Conservation (phyloP, 768 basidiomycete species). For the Lanmaoa pseudosensibilis region DNA sequence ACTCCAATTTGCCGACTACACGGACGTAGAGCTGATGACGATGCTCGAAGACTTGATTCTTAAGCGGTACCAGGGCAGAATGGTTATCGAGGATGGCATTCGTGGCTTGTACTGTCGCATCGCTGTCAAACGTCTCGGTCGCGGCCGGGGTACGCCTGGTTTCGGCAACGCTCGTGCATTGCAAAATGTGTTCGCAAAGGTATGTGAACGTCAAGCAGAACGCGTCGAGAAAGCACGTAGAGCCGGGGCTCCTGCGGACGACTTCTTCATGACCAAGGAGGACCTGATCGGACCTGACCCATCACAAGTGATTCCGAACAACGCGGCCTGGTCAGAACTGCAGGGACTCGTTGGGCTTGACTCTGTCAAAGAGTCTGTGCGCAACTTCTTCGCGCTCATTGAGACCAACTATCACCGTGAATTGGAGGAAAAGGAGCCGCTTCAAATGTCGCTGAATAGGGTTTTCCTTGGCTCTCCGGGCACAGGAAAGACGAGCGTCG, state of each 20-base stretch:
- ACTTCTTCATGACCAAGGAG: slow-evolving; percentile 50
- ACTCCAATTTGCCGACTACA: slow-evolving; percentile 62
- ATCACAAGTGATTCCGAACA: slow-evolving; percentile 44
- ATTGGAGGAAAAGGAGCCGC: slow-evolving; percentile 51
- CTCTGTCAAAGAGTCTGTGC: slow-evolving; percentile 55
- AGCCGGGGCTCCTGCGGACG: slow-evolving; percentile 41
- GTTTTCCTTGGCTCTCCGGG: slow-evolving; percentile 69
- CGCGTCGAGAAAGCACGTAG: slow-evolving; percentile 45
- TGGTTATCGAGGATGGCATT: slow-evolving; percentile 56
- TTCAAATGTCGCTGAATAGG: slow-evolving; percentile 58
- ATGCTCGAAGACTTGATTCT: slow-evolving; percentile 54
- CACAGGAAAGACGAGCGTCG: slow-evolving; percentile 72
- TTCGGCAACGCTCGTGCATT: slow-evolving; percentile 71
- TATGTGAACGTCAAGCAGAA: slow-evolving; percentile 53
- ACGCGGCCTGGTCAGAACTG: slow-evolving; percentile 51
- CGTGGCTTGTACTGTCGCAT: slow-evolving; percentile 52
- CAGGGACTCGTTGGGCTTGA: slow-evolving; percentile 54
- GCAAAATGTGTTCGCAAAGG: slow-evolving; percentile 46
- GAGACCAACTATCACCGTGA: slow-evolving; percentile 61
- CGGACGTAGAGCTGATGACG: slow-evolving; percentile 50
- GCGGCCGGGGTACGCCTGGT: slow-evolving; percentile 38
- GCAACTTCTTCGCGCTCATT: slow-evolving; percentile 45
- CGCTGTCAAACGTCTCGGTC: slow-evolving; percentile 17
- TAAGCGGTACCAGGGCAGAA: slow-evolving; percentile 47
- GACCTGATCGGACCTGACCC: slow-evolving; percentile 71